Base-by-base conservation (phyloP, 768 basidiomycete genomes). In the Agaricus bisporus region DNA sequence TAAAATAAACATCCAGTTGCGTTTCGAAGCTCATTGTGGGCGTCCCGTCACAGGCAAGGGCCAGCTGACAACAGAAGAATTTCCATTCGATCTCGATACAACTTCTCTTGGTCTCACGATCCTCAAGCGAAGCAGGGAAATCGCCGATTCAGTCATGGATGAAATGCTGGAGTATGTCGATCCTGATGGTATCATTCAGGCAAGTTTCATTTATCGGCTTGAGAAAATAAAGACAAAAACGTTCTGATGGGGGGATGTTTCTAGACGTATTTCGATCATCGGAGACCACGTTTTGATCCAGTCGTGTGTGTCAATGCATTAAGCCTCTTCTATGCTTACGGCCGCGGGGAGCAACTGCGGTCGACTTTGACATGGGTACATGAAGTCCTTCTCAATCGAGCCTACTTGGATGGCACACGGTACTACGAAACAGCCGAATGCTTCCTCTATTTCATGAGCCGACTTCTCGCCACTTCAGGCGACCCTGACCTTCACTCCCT, bases 51-150 rank as follows among this genome's bases (percentile, higher is more conserved):
- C 36, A 74, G 73, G 70, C 10, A 68, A 70, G 48, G 70, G 68
- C 7, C 60, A 69, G 32, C 64, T 78, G 4, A 80, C 78, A 3
- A 79, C 77, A 3, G 70, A 72, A 39, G 64, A 68, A 22, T 81
- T 79, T 58, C 80, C 80, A 0, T 72, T 68, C 55, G 82, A 84
- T 63, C 63, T 82, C 25, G 81, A 83, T 56, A 83, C 81, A 0
- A 83, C 82, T 0, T 80, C 82, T 4, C 51, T 83, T 10, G 81
- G 67, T 14, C 64, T 81, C 25, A 78, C 74, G 1, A 68, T 81
- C 28, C 65, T 72, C 26, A 52, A 65, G 54, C 61, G 61, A 12
- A 64, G 68, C 37, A 63, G 65, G 18, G 63, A 61, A 11, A 59
- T 73, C 10, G 68, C 70, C 2, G 61, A 66, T 35, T 70, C 72